Conservation (phyloP, 805 yeast genomes). For the Myxozyma neotropica region DNA sequence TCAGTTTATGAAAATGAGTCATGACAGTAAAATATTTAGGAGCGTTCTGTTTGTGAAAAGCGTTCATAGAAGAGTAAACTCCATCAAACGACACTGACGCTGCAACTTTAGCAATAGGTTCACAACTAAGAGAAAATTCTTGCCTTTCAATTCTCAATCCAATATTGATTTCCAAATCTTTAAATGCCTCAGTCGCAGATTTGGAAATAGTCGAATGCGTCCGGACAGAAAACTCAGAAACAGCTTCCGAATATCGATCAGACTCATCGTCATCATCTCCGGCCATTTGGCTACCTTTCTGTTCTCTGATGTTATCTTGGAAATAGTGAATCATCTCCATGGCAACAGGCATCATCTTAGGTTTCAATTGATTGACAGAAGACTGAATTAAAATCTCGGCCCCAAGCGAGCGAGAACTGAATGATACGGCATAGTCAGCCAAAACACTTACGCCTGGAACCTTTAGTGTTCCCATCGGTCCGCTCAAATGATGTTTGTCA, state of each 20-base stretch:
- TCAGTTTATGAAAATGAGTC: slow-evolving; percentile 55
- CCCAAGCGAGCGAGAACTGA: slow-evolving; percentile 46
- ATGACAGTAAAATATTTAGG: slow-evolving; percentile 49
- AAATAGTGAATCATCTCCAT: slow-evolving; percentile 58
- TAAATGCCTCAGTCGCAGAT: slow-evolving; percentile 43
- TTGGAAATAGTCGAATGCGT: background rate
- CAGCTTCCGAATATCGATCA: background rate
- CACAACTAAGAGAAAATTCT: slow-evolving; percentile 77
- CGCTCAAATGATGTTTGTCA: background rate
- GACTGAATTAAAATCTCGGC: slow-evolving; percentile 63
- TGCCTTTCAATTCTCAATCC: slow-evolving; percentile 73
- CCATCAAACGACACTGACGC: slow-evolving; percentile 77
- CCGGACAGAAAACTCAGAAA: background rate
- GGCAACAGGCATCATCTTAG: slow-evolving; percentile 79
- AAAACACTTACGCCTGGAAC: slow-evolving; percentile 35
- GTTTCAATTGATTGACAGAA: slow-evolving; percentile 68
- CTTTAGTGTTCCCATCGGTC: slow-evolving; percentile 27
- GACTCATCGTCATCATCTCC: slow-evolving; percentile 1
- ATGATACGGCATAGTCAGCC: slow-evolving; percentile 18
- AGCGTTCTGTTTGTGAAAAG: slow-evolving; percentile 46
- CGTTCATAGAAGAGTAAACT: slow-evolving; percentile 59
- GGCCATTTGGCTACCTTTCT: background rate
- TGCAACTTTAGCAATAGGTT: slow-evolving; percentile 90
- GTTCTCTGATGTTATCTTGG: slow-evolving; percentile 49
- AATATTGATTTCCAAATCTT: slow-evolving; percentile 61